Percentiles rank a stretch among this genome's conserved stretches.
phyloP scores from a whole-genome alignment of 176 grass and related monocot genomes.

The Oryza punctata region DNA sequence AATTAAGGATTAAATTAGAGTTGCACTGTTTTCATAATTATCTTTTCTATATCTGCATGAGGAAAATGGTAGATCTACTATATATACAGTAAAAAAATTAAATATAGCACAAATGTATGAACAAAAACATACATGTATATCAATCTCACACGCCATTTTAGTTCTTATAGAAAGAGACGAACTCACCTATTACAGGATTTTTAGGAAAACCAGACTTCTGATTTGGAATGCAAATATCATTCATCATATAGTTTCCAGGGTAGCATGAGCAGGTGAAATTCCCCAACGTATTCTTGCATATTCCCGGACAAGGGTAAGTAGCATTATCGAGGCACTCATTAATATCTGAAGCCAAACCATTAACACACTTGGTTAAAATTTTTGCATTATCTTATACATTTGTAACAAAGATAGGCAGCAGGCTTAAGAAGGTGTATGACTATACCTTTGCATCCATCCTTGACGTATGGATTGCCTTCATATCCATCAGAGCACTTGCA shows the following conservation, averaged over 20 bases:
- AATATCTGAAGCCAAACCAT: conserved; percentile 22
- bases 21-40: too few relatives aligned
- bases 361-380: not conserved
- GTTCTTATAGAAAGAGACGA: not conserved
- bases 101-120: too few relatives aligned
- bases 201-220: not conserved
- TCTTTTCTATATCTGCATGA: too few relatives aligned
- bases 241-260: not conserved
- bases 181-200: not conserved
- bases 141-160: too few relatives aligned
- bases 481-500: conserved; percentile 25
- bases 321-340: conserved; percentile 9
- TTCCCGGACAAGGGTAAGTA: not conserved
- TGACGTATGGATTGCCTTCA: conserved; percentile 33
- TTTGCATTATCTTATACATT: not conserved
- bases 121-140: too few relatives aligned
- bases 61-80: too few relatives aligned
- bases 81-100: too few relatives aligned
- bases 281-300: conserved; percentile 18
- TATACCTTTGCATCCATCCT: conserved; percentile 27
- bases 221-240: not conserved
- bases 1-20: too few relatives aligned
- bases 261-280: conserved; percentile 2
- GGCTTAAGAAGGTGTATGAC: not conserved
- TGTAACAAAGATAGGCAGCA: too few relatives aligned